Conservation (phyloP, 2,329 filamentous ascomycete species). For the Leptographium wingfieldii region DNA sequence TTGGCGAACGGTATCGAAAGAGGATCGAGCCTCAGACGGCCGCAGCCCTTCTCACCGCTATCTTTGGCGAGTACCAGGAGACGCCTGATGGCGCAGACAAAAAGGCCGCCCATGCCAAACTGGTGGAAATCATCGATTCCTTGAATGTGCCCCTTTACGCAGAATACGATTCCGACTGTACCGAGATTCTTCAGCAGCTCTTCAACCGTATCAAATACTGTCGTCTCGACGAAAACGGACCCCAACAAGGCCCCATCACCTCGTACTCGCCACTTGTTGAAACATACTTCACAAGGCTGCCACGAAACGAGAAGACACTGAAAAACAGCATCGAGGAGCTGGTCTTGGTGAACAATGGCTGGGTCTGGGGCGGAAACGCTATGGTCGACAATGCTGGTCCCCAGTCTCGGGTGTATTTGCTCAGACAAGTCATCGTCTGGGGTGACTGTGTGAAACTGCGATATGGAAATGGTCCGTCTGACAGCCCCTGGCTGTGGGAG, state of each 20-base stretch:
- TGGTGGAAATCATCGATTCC: slow-evolving; percentile 59
- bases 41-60: slow-evolving; percentile 53
- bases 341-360: slow-evolving; percentile 87
- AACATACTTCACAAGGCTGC: slow-evolving; percentile 85
- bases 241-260: slow-evolving; percentile 70
- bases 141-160: slow-evolving; percentile 81
- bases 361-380: slow-evolving; percentile 97
- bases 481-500: slow-evolving; percentile 90
- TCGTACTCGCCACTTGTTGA: slow-evolving; percentile 74
- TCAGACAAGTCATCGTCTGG: slow-evolving; percentile 94
- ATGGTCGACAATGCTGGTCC: slow-evolving; percentile 88
- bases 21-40: slow-evolving; percentile 55
- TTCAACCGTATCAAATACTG: slow-evolving; percentile 94
- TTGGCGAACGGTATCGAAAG: slow-evolving; percentile 71
- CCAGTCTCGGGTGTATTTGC: slow-evolving; percentile 82
- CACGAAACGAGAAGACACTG: slow-evolving; percentile 62
- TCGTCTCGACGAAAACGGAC: slow-evolving; percentile 82
- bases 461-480: slow-evolving; percentile 67
- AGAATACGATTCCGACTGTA: slow-evolving; percentile 78
- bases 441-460: slow-evolving; percentile 95
- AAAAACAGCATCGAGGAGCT: slow-evolving; percentile 61
- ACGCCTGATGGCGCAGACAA: slow-evolving; percentile 36
- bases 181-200: slow-evolving; percentile 76
- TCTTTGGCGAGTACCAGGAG: slow-evolving; percentile 52
- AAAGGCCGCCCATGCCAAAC: slow-evolving; percentile 38